These are phyloP conservation scores for Fusarium albidum DNA, from an alignment of 2,329 filamentous ascomycete genomes.

Conservation along the genomic window DNA sequence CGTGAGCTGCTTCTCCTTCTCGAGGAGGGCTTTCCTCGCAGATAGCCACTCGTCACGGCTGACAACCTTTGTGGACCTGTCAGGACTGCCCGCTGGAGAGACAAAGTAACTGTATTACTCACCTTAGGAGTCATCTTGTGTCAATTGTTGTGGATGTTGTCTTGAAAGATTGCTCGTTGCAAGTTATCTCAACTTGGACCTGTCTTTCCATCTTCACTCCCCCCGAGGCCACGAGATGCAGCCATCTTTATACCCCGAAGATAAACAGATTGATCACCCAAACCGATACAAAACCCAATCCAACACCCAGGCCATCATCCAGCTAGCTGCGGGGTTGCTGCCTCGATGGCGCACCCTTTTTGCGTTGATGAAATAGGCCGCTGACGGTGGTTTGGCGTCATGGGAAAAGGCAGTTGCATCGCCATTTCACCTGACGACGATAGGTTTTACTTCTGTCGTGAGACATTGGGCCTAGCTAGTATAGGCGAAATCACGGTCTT, in stretches of 20 bases:
- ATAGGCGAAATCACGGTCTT: not conserved
- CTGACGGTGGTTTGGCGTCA: constrained; percentile 5
- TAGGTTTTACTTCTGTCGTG: not conserved
- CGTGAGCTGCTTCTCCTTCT: constrained; percentile 47
- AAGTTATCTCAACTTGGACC: not conserved
- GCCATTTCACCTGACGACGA: constrained; percentile 2
- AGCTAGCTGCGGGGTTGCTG: constrained; percentile 9
- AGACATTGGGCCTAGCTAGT: not conserved
- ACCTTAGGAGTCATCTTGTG: not conserved
- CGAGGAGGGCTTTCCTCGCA: constrained; percentile 45
- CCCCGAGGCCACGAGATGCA: not conserved
- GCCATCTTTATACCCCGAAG: constrained; percentile 12
- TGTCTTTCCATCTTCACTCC: not conserved
- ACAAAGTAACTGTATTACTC: not conserved
- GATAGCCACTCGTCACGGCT: constrained; percentile 46
- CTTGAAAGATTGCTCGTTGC: not conserved
- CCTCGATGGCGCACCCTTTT: constrained; percentile 7
- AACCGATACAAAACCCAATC: no score
- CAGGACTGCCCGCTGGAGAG: not conserved
- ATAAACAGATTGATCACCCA: not conserved
- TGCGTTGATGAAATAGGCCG: not conserved
- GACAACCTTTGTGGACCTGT: constrained; percentile 37
- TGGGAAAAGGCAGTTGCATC: constrained; percentile 7
- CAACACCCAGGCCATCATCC: no score
- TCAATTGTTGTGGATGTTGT: not conserved